These are phyloP conservation scores for Akanthomyces lecanii DNA, from an alignment of 2,329 filamentous ascomycete genomes.

Conservation along the genomic window DNA sequence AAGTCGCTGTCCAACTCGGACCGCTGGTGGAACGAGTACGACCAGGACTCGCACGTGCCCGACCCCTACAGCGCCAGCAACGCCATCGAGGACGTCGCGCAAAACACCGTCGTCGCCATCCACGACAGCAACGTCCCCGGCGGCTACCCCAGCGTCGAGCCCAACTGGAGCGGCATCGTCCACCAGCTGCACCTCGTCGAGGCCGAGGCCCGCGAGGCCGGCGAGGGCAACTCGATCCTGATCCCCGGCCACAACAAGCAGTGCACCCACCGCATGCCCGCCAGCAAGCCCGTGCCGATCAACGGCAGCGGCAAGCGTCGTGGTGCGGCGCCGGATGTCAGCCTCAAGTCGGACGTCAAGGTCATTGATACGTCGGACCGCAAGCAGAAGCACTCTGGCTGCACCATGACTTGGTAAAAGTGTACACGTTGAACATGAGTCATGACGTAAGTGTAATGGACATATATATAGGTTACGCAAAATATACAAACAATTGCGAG, in stretches of 20 bases:
- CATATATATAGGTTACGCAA: not conserved
- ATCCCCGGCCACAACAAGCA: conserved; percentile 6
- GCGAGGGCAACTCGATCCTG: conserved; percentile 12
- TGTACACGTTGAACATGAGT: not conserved
- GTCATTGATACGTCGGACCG: conserved; percentile 12
- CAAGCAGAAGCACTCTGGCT: conserved; percentile 5
- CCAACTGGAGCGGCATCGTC: conserved; percentile 7
- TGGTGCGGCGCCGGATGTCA: conserved; percentile 4
- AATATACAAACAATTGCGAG: not conserved
- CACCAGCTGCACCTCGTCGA: conserved; percentile 15
- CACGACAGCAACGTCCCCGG: conserved; percentile 13
- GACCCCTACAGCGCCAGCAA: conserved; percentile 12
- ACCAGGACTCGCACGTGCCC: conserved; percentile 12
- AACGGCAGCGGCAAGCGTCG: not conserved
- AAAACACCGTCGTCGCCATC: conserved; percentile 14
- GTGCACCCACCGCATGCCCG: conserved; percentile 14
- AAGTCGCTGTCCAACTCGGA: conserved; percentile 12
- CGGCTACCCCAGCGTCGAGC: conserved; percentile 5
- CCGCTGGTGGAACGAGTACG: conserved; percentile 14
- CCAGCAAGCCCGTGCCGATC: not conserved
- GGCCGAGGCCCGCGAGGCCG: conserved; percentile 10
- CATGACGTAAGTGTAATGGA: not conserved
- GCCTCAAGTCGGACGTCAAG: conserved; percentile 12
- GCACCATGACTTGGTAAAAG: not conserved
- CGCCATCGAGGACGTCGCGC: conserved; percentile 14